Conservation (phyloP, 441 rosid species). For the Populus tomentosa region DNA sequence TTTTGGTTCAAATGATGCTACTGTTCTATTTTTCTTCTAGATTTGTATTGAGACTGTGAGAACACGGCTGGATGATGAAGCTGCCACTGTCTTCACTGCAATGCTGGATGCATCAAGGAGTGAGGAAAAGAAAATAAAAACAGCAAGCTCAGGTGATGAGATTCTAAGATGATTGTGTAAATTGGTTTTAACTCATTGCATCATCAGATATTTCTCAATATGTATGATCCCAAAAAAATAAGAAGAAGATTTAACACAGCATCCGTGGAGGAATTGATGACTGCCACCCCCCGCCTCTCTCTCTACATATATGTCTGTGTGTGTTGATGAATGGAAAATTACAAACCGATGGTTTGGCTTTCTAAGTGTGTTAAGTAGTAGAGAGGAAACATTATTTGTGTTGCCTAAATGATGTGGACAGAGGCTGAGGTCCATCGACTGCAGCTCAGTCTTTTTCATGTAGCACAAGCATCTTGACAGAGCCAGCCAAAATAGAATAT, state of each 20-base stretch:
- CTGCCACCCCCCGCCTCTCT: too few species aligned
- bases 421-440: too few species aligned
- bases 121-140: slow-evolving; percentile 67
- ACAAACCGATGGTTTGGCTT: too few species aligned
- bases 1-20: slow-evolving; percentile 2
- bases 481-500: too few species aligned
- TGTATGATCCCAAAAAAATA: neutral
- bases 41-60: slow-evolving; percentile 69
- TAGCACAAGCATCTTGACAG: too few species aligned
- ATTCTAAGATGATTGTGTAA: slow-evolving; percentile 15
- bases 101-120: slow-evolving; percentile 69
- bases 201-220: neutral
- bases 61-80: slow-evolving; percentile 59
- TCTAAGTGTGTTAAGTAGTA: too few species aligned
- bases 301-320: too few species aligned
- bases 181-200: neutral
- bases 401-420: too few species aligned
- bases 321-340: too few species aligned
- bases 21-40: slow-evolving; percentile 28
- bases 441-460: too few species aligned
- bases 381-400: too few species aligned
- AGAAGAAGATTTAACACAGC: neutral
- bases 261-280: neutral
- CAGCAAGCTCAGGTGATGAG: slow-evolving; percentile 53
- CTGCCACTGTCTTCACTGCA: slow-evolving; percentile 62